These are phyloP conservation scores for Narthecium ossifragum DNA, from an alignment of 106 monocot species.

Conservation along the genomic window DNA sequence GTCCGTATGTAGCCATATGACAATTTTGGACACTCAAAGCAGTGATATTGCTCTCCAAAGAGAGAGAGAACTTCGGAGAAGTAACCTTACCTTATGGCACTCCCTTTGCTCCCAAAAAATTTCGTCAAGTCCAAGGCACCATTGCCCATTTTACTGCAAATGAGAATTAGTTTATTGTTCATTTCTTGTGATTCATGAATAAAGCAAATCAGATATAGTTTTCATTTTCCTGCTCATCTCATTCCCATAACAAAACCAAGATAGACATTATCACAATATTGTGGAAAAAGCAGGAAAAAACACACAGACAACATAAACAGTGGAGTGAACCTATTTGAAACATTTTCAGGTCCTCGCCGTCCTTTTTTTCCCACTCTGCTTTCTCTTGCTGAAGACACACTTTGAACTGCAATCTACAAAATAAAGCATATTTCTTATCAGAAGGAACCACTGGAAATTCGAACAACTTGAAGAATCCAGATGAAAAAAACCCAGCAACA, in stretches of 20 bases:
- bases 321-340: conserved; percentile 54
- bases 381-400: conserved; percentile 71
- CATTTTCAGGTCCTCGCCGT: conserved; percentile 47
- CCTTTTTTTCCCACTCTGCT: conserved; percentile 61
- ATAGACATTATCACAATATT: too few relatives aligned
- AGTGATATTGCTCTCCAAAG: too few relatives aligned
- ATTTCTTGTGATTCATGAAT: neutral
- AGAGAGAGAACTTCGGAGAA: neutral
- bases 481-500: too few relatives aligned
- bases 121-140: conserved; percentile 59
- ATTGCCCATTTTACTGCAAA: conserved; percentile 54
- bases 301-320: too few relatives aligned
- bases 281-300: conserved; percentile 2
- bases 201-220: neutral
- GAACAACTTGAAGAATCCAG: too few relatives aligned
- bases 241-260: neutral
- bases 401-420: conserved; percentile 59
- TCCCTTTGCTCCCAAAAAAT: conserved; percentile 83
- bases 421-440: neutral
- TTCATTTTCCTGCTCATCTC: neutral
- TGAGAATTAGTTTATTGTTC: neutral
- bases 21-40: too few relatives aligned
- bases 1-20: too few relatives aligned
- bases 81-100: conserved; percentile 48
- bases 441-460: too few relatives aligned